A percentile compares a stretch with the other conserved stretches of the same genome.
These are phyloP conservation scores for Aegilops sharonensis DNA, from an alignment of 176 grass and related monocot species.

Conservation along the genomic window DNA sequence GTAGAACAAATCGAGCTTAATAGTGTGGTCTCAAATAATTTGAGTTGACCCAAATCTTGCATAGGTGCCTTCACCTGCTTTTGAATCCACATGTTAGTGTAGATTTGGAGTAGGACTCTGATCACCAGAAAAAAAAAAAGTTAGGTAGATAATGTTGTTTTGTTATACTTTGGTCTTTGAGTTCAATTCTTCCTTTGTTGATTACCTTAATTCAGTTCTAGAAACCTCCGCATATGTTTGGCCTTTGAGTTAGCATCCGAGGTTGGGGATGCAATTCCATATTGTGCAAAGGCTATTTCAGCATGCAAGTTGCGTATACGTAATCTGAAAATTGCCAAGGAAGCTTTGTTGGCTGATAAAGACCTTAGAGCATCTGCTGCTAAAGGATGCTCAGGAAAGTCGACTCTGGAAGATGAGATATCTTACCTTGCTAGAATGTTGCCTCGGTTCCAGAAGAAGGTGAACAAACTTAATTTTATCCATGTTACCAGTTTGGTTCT, in stretches of 20 bases:
- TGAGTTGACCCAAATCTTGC: not conserved
- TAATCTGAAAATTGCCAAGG: conserved; percentile 44
- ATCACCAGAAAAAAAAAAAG: not conserved
- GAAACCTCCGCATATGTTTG: conserved; percentile 76
- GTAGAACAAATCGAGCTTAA: too few relatives aligned
- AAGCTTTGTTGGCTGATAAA: conserved; percentile 22
- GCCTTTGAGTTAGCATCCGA: conserved; percentile 55
- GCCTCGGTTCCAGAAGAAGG: conserved; percentile 83
- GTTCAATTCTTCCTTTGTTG: not conserved
- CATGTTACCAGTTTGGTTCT: not conserved
- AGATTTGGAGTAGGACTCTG: not conserved
- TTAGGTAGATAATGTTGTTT: not conserved
- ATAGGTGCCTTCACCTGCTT: not conserved
- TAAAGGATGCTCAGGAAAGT: conserved; percentile 40
- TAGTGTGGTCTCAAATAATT: not conserved
- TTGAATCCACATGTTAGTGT: not conserved
- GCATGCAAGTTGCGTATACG: conserved; percentile 62
- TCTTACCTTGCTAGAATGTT: conserved; percentile 60
- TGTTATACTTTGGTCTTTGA: not conserved
- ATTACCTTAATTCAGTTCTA: conserved; percentile 43
- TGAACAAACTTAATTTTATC: conserved; percentile 15
- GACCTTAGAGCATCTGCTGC: not conserved
- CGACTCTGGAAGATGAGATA: conserved; percentile 52
- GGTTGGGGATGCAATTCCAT: conserved; percentile 65
- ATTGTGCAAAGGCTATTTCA: conserved; percentile 69